Conservation (phyloP, 805 yeast species). For the Maudiozyma bulderi region DNA sequence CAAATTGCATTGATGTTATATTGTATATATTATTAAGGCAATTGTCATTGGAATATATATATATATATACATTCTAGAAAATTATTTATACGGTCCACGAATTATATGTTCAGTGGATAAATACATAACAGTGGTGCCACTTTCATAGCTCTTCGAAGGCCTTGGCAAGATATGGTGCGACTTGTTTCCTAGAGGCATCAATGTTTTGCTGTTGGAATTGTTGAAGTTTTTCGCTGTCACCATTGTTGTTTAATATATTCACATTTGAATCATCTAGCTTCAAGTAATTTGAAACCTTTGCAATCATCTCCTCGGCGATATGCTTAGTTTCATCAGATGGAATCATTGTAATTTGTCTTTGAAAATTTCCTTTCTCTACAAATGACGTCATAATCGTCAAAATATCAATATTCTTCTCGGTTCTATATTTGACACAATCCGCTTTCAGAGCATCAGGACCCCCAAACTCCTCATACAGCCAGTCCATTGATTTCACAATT, state of each 20-base stretch:
- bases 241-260: background rate
- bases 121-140: too few relatives aligned
- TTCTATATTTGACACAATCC: slow-evolving; percentile 18
- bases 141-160: slow-evolving; percentile 11
- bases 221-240: background rate
- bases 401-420: slow-evolving; percentile 30
- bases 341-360: slow-evolving; percentile 37
- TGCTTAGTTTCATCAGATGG: slow-evolving; percentile 10
- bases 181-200: slow-evolving; percentile 73
- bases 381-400: slow-evolving; percentile 43
- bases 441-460: slow-evolving; percentile 17
- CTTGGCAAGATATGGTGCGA: slow-evolving; percentile 49
- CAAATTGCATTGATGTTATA: background rate
- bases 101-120: too few relatives aligned
- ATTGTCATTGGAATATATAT: too few relatives aligned
- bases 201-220: slow-evolving; percentile 42
- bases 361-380: slow-evolving; percentile 26
- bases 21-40: too few relatives aligned
- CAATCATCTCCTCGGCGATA: slow-evolving; percentile 6
- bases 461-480: slow-evolving; percentile 35
- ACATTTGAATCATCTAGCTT: background rate
- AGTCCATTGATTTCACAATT: slow-evolving; percentile 50
- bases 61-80: too few relatives aligned
- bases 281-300: background rate
- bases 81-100: too few relatives aligned